phyloP scores from a whole-genome alignment of 1,139 yeast species.

The Debaryomyces nepalensis region DNA sequence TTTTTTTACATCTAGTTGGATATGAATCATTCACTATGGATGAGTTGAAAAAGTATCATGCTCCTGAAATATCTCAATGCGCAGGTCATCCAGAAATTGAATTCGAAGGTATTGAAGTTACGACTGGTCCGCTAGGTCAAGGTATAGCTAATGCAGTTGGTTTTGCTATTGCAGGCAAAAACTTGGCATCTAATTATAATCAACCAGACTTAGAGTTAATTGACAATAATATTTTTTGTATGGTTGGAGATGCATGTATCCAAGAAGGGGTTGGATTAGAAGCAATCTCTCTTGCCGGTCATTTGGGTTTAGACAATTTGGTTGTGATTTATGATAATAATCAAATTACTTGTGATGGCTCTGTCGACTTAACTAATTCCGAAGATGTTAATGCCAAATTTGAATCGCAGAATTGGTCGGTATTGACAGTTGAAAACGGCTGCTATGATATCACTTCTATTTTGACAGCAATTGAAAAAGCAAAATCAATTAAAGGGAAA shows the following conservation, averaged over 20 bases:
- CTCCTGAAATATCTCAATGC: slow-evolving; percentile 24
- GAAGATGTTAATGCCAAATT: slow-evolving; percentile 36
- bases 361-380: slow-evolving; percentile 32
- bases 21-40: slow-evolving; percentile 35
- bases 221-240: slow-evolving; percentile 30
- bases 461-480: slow-evolving; percentile 26
- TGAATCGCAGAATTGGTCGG: slow-evolving; percentile 35
- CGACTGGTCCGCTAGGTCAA: slow-evolving; percentile 47
- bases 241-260: slow-evolving; percentile 43
- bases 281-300: slow-evolving; percentile 42
- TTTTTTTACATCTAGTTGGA: slow-evolving; percentile 35
- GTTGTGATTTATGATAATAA: slow-evolving; percentile 40
- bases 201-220: slow-evolving; percentile 32
- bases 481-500: slow-evolving; percentile 26
- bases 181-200: slow-evolving; percentile 36
- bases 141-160: slow-evolving; percentile 44
- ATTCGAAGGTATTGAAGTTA: slow-evolving; percentile 39
- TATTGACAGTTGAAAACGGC: slow-evolving; percentile 30
- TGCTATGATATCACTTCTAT: slow-evolving; percentile 27
- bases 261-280: slow-evolving; percentile 44
- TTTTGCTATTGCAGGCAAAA: slow-evolving; percentile 40
- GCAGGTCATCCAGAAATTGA: slow-evolving; percentile 47
- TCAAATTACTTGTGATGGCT: slow-evolving; percentile 40
- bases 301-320: slow-evolving; percentile 36
- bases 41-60: slow-evolving; percentile 27